phyloP scores from a whole-genome alignment of 2,329 filamentous ascomycete genomes.

The Diaporthe amygdali region DNA sequence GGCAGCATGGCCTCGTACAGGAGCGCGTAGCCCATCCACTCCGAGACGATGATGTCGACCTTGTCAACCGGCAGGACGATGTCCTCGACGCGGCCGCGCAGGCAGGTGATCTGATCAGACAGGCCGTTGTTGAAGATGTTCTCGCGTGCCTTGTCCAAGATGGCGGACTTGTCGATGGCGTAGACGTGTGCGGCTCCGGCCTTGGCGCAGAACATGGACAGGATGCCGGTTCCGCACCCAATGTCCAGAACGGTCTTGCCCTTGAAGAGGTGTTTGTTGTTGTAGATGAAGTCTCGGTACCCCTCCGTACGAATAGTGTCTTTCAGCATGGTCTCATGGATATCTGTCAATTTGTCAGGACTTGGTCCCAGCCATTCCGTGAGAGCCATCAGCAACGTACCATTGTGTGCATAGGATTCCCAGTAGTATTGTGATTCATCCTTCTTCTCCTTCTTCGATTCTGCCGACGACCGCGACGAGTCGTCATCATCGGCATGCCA shows the following conservation, averaged over 20 bases:
- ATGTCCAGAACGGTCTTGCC: conserved; percentile 92
- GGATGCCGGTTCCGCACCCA: conserved; percentile 84
- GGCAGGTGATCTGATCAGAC: conserved; percentile 74
- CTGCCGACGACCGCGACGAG: conserved; percentile 17
- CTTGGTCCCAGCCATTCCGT: not conserved
- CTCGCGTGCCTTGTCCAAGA: conserved; percentile 84
- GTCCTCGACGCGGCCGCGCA: conserved; percentile 88
- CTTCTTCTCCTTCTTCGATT: conserved; percentile 33
- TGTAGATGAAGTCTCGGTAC: conserved; percentile 94
- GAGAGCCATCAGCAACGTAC: conserved; percentile 45
- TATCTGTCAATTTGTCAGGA: conserved; percentile 58
- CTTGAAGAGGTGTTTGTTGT: conserved; percentile 87
- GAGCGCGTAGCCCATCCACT: conserved; percentile 97
- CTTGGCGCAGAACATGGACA: conserved; percentile 93
- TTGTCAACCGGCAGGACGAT: conserved; percentile 76
- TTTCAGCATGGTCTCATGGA: conserved; percentile 96
- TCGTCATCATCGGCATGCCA: conserved; percentile 61
- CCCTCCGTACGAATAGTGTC: conserved; percentile 86
- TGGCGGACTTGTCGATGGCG: conserved; percentile 90
- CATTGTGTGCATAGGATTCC: conserved; percentile 67
- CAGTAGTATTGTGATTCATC: conserved; percentile 55
- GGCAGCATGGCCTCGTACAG: conserved; percentile 97
- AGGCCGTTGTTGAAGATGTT: conserved; percentile 85
- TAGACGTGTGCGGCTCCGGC: conserved; percentile 87
- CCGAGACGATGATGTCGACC: conserved; percentile 93